Conservation (phyloP, 352 stramenopile genomes). For the Globisporangium recalcitrans region DNA sequence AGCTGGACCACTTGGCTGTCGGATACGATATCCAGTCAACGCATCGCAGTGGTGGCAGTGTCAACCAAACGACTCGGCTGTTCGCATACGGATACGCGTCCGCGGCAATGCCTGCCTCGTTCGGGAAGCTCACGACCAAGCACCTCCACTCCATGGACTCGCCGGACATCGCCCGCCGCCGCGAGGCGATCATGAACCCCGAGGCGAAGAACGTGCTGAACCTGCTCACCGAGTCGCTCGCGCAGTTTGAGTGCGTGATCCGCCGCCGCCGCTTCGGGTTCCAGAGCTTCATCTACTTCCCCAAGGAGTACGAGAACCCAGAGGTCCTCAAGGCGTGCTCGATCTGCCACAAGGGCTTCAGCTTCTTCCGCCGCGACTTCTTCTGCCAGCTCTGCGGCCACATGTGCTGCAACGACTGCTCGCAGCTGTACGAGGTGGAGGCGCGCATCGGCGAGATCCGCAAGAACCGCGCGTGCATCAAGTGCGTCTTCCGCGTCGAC, state of each 20-base stretch:
- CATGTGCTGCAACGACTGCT: conserved; percentile 40
- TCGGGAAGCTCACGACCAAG: conserved; percentile 25
- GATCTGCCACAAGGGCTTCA: conserved; percentile 48
- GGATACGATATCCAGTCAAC: conserved; percentile 45
- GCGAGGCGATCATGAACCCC: conserved; percentile 39
- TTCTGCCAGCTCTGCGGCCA: conserved; percentile 54
- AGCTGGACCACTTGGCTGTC: conserved; percentile 47
- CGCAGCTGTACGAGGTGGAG: conserved; percentile 39
- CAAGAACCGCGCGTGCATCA: conserved; percentile 37
- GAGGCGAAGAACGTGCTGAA: conserved; percentile 41
- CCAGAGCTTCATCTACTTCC: conserved; percentile 64
- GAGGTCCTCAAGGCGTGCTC: conserved; percentile 27
- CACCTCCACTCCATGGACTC: conserved; percentile 19
- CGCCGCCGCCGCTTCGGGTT: conserved; percentile 60
- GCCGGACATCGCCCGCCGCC: conserved; percentile 26
- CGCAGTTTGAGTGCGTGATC: conserved; percentile 50
- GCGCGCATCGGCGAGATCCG: conserved; percentile 29
- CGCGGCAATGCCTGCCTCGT: conserved; percentile 24
- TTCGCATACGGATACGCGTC: conserved; percentile 47
- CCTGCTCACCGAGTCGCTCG: conserved; percentile 41
- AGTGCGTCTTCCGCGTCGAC: conserved; percentile 42
- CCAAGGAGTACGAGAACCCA: conserved; percentile 27
- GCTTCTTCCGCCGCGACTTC: conserved; percentile 39
- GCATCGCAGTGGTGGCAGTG: conserved; percentile 23
- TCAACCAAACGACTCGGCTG: conserved; percentile 35